These are phyloP conservation scores for Spathaspora boniae DNA, from an alignment of 805 yeast genomes.

Conservation along the genomic window DNA sequence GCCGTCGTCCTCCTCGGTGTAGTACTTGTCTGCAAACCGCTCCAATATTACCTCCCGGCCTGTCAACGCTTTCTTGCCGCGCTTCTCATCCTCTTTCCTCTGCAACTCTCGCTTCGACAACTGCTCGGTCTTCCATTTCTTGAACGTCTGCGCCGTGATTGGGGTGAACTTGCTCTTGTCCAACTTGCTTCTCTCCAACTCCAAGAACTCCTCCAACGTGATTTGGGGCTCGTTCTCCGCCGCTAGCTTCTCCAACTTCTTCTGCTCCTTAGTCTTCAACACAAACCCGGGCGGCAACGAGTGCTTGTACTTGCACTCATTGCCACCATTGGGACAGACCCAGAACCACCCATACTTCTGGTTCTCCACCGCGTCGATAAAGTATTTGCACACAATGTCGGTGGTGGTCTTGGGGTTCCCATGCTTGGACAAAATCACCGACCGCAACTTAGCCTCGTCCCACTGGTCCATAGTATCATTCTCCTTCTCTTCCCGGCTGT, in stretches of 20 bases:
- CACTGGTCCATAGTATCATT: constrained; percentile 91
- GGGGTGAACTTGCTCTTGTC: constrained; percentile 79
- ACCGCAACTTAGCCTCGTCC: constrained; percentile 94
- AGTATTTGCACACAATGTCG: constrained; percentile 88
- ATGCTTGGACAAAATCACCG: constrained; percentile 84
- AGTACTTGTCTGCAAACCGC: constrained; percentile 55
- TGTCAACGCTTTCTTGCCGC: constrained; percentile 48
- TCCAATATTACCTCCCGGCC: constrained; percentile 70
- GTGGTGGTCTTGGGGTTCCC: constrained; percentile 94
- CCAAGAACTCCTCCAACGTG: constrained; percentile 93
- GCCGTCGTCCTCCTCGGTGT: constrained; percentile 49
- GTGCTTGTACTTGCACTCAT: constrained; percentile 90
- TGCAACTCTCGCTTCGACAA: constrained; percentile 49
- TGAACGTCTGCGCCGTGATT: constrained; percentile 76
- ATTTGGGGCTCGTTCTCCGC: constrained; percentile 82
- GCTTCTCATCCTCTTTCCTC: constrained; percentile 27
- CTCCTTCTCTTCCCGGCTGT: constrained; percentile 70
- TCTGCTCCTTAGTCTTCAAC: constrained; percentile 94
- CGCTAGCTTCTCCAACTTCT: constrained; percentile 82
- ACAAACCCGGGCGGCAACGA: constrained; percentile 96
- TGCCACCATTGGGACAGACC: constrained; percentile 94
- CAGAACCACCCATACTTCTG: constrained; percentile 99
- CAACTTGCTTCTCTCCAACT: constrained; percentile 83
- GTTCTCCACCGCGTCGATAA: constrained; percentile 95
- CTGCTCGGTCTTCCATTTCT: constrained; percentile 77